phyloP scores from a whole-genome alignment of 2,329 filamentous ascomycete genomes.

The Pseudogymnoascus sp. region DNA sequence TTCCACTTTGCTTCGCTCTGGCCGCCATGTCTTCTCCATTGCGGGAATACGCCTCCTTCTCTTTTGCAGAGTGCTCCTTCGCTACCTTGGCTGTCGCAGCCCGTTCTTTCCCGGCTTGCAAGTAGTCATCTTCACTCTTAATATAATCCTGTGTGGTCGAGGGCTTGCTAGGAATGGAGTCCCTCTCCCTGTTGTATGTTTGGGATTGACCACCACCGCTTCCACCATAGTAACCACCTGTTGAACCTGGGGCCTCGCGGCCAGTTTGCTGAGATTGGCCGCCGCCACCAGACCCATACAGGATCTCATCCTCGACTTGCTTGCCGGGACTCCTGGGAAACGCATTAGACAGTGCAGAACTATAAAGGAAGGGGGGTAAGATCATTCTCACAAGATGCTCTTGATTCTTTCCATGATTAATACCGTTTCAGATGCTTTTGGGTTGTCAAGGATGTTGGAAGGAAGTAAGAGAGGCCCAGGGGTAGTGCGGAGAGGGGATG shows the following conservation, averaged over 20 bases:
- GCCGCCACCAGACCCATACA: conserved; percentile 17
- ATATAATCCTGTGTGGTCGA: neutral
- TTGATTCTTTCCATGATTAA: conserved; percentile 27
- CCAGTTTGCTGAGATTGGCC: conserved; percentile 11
- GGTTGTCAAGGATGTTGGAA: conserved; percentile 3
- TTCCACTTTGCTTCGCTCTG: neutral
- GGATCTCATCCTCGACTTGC: conserved; percentile 21
- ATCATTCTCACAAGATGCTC: conserved; percentile 24
- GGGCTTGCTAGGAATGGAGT: neutral
- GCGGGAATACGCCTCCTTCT: neutral
- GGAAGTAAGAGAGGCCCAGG: neutral
- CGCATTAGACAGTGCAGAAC: neutral
- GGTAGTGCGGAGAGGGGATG: neutral
- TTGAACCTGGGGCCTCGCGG: neutral
- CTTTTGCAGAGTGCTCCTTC: neutral
- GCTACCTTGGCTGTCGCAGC: neutral
- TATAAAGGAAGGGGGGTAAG: no score
- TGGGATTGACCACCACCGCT: neutral
- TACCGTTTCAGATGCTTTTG: conserved; percentile 1
- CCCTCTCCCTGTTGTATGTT: neutral
- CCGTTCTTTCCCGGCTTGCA: neutral
- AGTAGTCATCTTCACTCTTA: neutral
- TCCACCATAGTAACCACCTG: neutral
- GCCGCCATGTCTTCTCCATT: neutral
- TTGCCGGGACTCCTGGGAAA: conserved; percentile 17